Base-by-base conservation (phyloP, 192 early-diverging fungal species). In the Oehlia diaphana region DNA sequence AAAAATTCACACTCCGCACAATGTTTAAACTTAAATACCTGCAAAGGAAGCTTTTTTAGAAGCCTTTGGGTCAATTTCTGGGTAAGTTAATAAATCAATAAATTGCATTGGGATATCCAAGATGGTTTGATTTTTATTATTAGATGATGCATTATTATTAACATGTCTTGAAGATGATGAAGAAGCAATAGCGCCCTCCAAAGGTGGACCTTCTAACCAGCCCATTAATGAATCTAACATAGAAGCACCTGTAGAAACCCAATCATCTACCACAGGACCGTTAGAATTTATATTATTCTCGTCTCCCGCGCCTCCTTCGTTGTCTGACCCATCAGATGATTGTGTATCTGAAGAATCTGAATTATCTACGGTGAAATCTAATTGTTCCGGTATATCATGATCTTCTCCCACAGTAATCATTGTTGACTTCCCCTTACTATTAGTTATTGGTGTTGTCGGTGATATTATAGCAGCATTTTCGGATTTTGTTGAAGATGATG, bases 71-170 rank as follows among this genome's bases (percentile, higher is more conserved):
- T 84, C 85, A 13, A 83, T 77, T 31, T 88, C 87, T 6, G 87
- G 87, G 47, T 85, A 88, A 0, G 87, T 88, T 49, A 88, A 69
- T 44, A 88, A 67, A 49, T 83, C 85, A 71, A 88, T 88, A 39
- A 88, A 86, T 61, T 86, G 85, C 26, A 88, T 79, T 1, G 87
- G 87, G 23, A 88, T 86, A 44, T 88, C 85, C 6, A 84, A 63
- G 49, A 88, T 50, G 9, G 66, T 58, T 23, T 35, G 31, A 78
- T 78, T 70, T 33, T 78, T 78, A 58, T 78, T 78, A 37, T 70
- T 73, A 1, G 85, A 79, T 35, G 82, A 79, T 31, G 81, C 78
- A 63, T 82, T 78, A 39, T 77, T 81, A 16, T 67, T 79, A 31
- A n/a, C 62, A 62, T 53, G 72, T n/a, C 63, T 79, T 26, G 76